Base-by-base conservation (phyloP, 331 rosid genomes). In the Pyracantha coccinea region DNA sequence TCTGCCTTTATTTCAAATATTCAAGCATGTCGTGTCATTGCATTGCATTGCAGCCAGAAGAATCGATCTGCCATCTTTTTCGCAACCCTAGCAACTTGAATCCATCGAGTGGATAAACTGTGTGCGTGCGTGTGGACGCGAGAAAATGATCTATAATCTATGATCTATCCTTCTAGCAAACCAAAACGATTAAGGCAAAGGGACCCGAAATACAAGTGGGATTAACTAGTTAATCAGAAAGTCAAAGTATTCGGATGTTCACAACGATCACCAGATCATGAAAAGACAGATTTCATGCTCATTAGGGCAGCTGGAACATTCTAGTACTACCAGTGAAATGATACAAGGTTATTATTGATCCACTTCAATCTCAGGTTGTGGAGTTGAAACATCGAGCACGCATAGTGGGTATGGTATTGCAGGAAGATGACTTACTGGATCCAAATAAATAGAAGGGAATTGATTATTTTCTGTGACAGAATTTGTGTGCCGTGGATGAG, bases 401-500 rank as follows among this genome's bases (percentile, higher is more conserved):
- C 55, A 50, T 50, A 20, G 55, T 50, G 55, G n/a, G n/a, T 5
- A 47, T 47, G 53, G 16, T 1, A 60, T 60, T 60, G 65, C 65
- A 2, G 33, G 33, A 60, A 25, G 66, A 15, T 61, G 63, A 6
- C 66, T 27, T 5, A 50, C 20, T 16, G 55, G 55, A 50, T 16
- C 8, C 19, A 50, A 50, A 50, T 2, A 50, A 50, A 50, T 50
- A 50, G 20, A 50, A 16, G 9, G 55, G 55, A 0, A 50, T 2
- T 50, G 55, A 16, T 50, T 50, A 50, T 16, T 50, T 50, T 2
- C 9, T 16, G 33, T 54, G 55, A 33, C 35, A 9, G 12, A 3
- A 17, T 75, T 29, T 71, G 10, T 28, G 13, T 65, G 84, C 84
- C 84, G 52, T 76, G 68, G 73, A 72, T 12, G 59, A 66, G 78